Conservation (phyloP, 2,329 filamentous ascomycete genomes). For the Plectosphaerella cucumerina region DNA sequence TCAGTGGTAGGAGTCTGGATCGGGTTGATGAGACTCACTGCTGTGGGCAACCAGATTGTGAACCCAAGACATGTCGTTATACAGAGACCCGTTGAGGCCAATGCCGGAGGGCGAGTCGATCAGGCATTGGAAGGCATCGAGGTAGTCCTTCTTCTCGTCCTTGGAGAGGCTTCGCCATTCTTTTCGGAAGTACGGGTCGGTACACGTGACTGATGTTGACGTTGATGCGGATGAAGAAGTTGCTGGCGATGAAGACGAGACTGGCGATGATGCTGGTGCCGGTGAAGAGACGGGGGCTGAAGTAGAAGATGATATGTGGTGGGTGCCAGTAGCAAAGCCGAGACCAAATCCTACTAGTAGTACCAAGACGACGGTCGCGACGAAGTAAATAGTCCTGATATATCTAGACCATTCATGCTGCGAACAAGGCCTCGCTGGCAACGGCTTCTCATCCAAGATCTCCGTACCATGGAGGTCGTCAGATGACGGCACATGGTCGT, state of each 20-base stretch:
- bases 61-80: constrained; percentile 13
- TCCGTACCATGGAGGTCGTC: background rate
- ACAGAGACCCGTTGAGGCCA: constrained; percentile 9
- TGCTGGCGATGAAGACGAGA: background rate
- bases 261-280: background rate
- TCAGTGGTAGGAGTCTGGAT: too few species aligned
- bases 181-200: constrained; percentile 4
- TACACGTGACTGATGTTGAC: background rate
- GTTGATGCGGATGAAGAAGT: background rate
- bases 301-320: too few species aligned
- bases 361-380: background rate
- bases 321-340: background rate
- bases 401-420: background rate
- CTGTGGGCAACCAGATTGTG: constrained; percentile 12
- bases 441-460: background rate
- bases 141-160: constrained; percentile 8
- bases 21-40: constrained; percentile 3
- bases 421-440: background rate
- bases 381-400: background rate
- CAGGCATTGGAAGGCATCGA: constrained; percentile 11
- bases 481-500: background rate
- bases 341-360: background rate
- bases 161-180: constrained; percentile 10
- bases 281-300: background rate
- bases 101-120: constrained; percentile 9